Conservation (phyloP, 1,139 yeast genomes). For the Yamadazyma diospyri region DNA sequence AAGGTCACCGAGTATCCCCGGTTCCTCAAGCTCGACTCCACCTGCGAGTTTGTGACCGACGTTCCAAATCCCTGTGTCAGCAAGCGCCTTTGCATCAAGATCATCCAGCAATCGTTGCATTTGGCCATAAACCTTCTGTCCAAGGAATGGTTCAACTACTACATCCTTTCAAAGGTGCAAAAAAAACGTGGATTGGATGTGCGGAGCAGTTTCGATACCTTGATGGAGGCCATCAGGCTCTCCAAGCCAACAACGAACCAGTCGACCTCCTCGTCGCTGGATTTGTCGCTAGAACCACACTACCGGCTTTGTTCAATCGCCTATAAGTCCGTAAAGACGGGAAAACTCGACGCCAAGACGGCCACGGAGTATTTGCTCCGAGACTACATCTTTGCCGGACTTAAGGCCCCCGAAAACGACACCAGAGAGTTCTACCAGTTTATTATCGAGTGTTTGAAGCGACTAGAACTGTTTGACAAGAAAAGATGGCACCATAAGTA, state of each 20-base stretch:
- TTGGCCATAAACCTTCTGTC: constrained; percentile 42
- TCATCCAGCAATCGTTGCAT: constrained; percentile 39
- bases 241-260: constrained; percentile 19
- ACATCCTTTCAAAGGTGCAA: constrained; percentile 58
- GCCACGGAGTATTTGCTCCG: constrained; percentile 39
- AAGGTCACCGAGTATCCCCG: constrained; percentile 35
- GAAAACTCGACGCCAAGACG: constrained; percentile 25
- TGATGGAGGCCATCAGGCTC: constrained; percentile 28
- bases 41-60: constrained; percentile 23
- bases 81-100: constrained; percentile 24
- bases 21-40: constrained; percentile 26
- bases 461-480: constrained; percentile 59
- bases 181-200: constrained; percentile 41
- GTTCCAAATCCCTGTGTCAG: constrained; percentile 24
- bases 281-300: constrained; percentile 66
- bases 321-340: constrained; percentile 51
- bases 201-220: constrained; percentile 31
- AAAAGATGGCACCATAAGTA: constrained; percentile 94
- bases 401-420: constrained; percentile 5
- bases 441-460: constrained; percentile 26
- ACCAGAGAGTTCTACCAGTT: constrained; percentile 23
- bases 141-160: constrained; percentile 61
- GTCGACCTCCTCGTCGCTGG: constrained; percentile 15
- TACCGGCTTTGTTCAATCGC: constrained; percentile 58
- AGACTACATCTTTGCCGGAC: constrained; percentile 20